A percentile compares a stretch with the other conserved stretches of the same genome.
These are phyloP conservation scores for Trypanosoma scelopori DNA, from an alignment of 208 protist genomes.

Conservation along the genomic window DNA sequence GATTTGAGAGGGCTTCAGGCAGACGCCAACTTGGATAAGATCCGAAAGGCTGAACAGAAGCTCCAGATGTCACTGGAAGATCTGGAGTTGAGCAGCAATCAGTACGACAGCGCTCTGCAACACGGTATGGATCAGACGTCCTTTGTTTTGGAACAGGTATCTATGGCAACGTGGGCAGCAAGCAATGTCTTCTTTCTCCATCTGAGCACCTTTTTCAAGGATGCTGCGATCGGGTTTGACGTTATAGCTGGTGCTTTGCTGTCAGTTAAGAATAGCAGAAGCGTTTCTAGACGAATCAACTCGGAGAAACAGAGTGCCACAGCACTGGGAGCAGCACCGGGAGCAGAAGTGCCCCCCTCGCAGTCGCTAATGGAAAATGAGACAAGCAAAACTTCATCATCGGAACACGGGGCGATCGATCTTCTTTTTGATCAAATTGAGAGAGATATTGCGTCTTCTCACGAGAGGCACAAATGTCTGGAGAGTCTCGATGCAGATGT, in stretches of 20 bases:
- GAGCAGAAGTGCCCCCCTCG: background rate
- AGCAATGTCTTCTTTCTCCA: constrained; percentile 74
- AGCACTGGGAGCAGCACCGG: background rate
- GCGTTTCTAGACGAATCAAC: constrained; percentile 51
- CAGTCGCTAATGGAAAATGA: background rate
- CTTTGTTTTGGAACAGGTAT: constrained; percentile 68
- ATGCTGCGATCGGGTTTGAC: constrained; percentile 22
- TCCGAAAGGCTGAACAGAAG: constrained; percentile 30
- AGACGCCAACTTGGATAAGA: constrained; percentile 13
- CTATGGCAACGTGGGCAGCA: constrained; percentile 66
- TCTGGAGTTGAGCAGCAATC: constrained; percentile 27
- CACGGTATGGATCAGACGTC: constrained; percentile 42
- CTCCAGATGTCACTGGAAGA: constrained; percentile 26
- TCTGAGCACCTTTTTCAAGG: constrained; percentile 41
- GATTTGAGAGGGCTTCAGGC: constrained; percentile 16
- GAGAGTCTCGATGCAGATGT: too few relatives aligned
- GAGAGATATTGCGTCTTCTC: too few relatives aligned
- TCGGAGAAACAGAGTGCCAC: constrained; percentile 42
- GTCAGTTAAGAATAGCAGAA: constrained; percentile 59
- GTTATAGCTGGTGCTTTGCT: constrained; percentile 31
- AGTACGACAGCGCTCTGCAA: constrained; percentile 43
- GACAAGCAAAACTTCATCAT: background rate
- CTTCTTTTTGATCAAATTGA: too few relatives aligned
- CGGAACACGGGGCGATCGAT: background rate
- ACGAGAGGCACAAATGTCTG: too few relatives aligned